Conservation (phyloP, 148 eudicot genomes). For the Rhododendron mucronatum region DNA sequence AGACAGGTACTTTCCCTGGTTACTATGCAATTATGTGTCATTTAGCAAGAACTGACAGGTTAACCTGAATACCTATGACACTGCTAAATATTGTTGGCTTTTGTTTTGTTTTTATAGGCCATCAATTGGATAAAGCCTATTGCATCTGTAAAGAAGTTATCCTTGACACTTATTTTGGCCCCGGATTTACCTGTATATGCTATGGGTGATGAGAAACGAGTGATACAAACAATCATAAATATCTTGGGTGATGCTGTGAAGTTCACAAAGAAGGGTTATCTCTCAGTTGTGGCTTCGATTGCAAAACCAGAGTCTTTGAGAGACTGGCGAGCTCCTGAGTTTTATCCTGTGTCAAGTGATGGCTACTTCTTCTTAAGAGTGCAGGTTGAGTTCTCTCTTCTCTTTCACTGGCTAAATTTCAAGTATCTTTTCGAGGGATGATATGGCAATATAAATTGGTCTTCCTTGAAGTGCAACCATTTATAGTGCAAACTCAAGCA, state of each 20-base stretch:
- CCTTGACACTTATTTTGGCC: slow-evolving; percentile 53
- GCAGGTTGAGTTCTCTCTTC: slow-evolving; percentile 43
- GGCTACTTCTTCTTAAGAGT: slow-evolving; percentile 71
- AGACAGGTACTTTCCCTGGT: slow-evolving; percentile 40
- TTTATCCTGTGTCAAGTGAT: slow-evolving; percentile 47
- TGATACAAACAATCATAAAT: slow-evolving; percentile 71
- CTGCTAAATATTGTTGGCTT: neutral
- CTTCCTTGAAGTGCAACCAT: neutral
- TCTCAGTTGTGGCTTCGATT: slow-evolving; percentile 61
- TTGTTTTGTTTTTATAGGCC: slow-evolving; percentile 35
- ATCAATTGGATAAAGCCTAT: slow-evolving; percentile 65
- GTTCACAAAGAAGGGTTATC: slow-evolving; percentile 72
- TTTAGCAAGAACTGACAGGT: neutral
- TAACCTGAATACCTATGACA: neutral
- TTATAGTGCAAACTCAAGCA: neutral
- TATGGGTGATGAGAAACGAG: slow-evolving; percentile 77
- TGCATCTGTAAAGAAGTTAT: slow-evolving; percentile 73
- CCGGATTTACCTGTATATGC: slow-evolving; percentile 68
- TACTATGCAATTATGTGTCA: neutral
- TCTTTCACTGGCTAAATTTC: neutral
- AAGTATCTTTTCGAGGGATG: neutral
- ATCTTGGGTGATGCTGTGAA: slow-evolving; percentile 87
- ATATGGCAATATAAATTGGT: neutral
- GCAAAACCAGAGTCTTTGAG: slow-evolving; percentile 66
- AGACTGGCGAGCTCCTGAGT: slow-evolving; percentile 63